Base-by-base conservation (phyloP, 2,329 filamentous ascomycete genomes). In the Aureobasidium leucospermi region DNA sequence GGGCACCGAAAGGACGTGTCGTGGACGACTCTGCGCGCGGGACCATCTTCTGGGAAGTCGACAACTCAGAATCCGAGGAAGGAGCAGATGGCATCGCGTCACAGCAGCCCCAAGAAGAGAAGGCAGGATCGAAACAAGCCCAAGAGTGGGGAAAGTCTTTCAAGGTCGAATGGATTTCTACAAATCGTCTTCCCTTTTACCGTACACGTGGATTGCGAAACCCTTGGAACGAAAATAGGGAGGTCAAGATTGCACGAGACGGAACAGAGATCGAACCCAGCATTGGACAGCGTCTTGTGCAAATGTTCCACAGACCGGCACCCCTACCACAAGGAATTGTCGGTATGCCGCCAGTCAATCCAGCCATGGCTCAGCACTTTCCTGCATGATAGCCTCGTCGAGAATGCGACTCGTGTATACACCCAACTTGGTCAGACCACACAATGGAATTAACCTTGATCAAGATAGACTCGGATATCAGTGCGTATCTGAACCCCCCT, bases 31-130 rank as follows among this genome's bases (percentile, higher is more conserved):
- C 89, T 4, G 88, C 90, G 0, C 83, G 93, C n/a, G 93, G 93
- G 0, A 96, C 92, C 0, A 96, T 96, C 42, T 97, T 97, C 68
- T 97, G 93, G 93, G 93, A 97, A 71, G 86, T 87, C 6, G 87
- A 93, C 52, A 73, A 79, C 34, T 82, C 83, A 0, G 85, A 85
- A 19, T 70, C 73, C 28, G 76, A 76, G 46, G 78, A 74, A 8
- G 75, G 61, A 16, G 62, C 57, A 3, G 57, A 47, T 23, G 58
- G 23, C n/a, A 29, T 39, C n/a, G 45, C 45, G 6, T 46, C 11
- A 31, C 36, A 32, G 67, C 19, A 62, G 34, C 7, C 56, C 60
- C 75, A 67, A 69, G 67, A 55, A 9, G 65, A 64, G 7, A 71
- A 73, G 6, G 71, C 74, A 32, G 67, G 71, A 1, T 74, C 74